phyloP scores from a whole-genome alignment of 2,329 filamentous ascomycete species.

The Neophaeococcomyces mojaviensis region DNA sequence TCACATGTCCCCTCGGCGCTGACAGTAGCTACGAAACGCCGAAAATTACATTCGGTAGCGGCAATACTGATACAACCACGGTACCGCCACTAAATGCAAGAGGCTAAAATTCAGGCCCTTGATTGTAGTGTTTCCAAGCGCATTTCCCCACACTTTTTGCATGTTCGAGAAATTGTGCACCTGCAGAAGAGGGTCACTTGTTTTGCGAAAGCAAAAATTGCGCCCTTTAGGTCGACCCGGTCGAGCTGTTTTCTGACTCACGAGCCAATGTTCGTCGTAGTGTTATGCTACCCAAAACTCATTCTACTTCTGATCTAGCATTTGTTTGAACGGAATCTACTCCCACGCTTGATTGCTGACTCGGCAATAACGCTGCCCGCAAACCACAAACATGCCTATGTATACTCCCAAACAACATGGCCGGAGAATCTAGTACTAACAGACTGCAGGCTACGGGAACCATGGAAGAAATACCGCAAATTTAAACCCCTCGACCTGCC shows the following conservation, averaged over 20 bases:
- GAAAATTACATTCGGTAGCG: too few species aligned
- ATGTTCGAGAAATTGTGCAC: neutral
- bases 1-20: too few species aligned
- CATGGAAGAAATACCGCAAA: constrained; percentile 41
- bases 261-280: too few species aligned
- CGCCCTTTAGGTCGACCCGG: too few species aligned
- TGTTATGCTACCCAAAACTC: too few species aligned
- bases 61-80: neutral
- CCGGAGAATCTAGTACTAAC: constrained; percentile 8
- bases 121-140: neutral
- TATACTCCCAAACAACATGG: neutral
- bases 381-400: constrained; percentile 12
- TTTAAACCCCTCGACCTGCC: constrained; percentile 42
- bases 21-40: too few species aligned
- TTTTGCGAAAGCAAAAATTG: too few species aligned
- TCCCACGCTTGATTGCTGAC: too few species aligned
- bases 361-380: neutral
- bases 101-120: neutral
- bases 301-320: too few species aligned
- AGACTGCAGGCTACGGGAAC: constrained; percentile 38
- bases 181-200: too few species aligned
- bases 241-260: too few species aligned
- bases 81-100: neutral
- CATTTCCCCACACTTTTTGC: constrained; percentile 1
- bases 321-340: too few species aligned